A percentile compares a stretch with the other conserved stretches of the same genome.
Evolutionary conservation across 2,329 filamentous ascomycete species (phyloP).

Genomic region (Ophiostoma ips): DNA sequence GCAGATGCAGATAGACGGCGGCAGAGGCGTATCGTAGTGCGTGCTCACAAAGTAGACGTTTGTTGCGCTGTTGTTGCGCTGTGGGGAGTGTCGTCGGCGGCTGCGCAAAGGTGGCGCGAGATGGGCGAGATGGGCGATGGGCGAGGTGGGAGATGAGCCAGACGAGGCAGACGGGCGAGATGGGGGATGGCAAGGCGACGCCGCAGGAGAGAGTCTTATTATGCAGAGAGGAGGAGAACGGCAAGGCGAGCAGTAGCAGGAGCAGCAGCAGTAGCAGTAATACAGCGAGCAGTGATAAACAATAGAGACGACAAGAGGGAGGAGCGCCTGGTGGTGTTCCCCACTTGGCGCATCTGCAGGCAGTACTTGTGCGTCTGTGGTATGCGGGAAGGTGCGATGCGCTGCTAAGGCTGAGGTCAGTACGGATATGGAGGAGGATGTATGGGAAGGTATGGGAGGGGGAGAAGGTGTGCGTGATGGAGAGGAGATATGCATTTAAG

Average conservation of each 20-base stretch:
- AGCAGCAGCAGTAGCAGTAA: conserved; percentile 3
- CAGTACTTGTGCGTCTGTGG: no score
- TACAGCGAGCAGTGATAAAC: no score
- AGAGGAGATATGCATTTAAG: no score
- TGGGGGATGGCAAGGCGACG: background rate
- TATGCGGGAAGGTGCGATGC: background rate
- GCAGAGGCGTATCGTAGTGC: no score
- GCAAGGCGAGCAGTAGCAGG: background rate
- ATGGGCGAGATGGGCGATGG: background rate
- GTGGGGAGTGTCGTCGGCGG: conserved; percentile 1
- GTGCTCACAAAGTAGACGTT: background rate
- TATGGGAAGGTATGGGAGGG: no score
- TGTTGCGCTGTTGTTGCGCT: background rate
- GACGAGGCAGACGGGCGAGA: conserved; percentile 7
- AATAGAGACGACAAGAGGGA: conserved; percentile 4
- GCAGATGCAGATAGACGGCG: no score
- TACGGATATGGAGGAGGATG: no score
- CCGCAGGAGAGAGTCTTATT: no score
- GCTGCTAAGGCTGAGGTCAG: background rate
- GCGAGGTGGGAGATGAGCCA: background rate
- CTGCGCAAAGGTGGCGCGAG: conserved; percentile 7
- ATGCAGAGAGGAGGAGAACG: no score
- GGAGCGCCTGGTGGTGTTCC: conserved; percentile 2
- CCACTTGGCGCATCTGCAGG: conserved; percentile 8
- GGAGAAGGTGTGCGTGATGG: no score